phyloP scores from a whole-genome alignment of 2,329 filamentous ascomycete species.

The Aspergillus brasiliensis region DNA sequence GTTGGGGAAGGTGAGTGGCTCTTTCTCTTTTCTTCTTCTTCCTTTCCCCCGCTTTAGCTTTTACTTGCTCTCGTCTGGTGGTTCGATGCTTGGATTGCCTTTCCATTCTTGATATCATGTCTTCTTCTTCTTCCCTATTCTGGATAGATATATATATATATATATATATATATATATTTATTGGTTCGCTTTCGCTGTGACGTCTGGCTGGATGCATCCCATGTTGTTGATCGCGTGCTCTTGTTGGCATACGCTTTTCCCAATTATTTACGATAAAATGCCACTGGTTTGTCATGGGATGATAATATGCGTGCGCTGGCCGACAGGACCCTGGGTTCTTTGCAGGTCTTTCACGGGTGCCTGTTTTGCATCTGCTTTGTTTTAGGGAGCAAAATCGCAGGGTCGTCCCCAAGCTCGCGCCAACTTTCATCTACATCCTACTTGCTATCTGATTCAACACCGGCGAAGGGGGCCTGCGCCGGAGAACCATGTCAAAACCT shows the following conservation, averaged over 20 bases:
- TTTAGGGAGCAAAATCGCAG: neutral
- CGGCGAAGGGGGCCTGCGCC: neutral
- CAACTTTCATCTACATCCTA: neutral
- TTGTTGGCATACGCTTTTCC: too few relatives aligned
- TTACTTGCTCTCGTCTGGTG: slow-evolving; percentile 12
- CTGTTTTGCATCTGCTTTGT: neutral
- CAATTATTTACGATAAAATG: too few relatives aligned
- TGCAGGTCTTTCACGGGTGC: neutral
- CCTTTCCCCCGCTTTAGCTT: neutral
- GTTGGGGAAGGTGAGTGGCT: slow-evolving; percentile 47
- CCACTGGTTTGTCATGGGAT: too few relatives aligned
- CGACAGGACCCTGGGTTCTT: neutral
- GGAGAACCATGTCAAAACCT: neutral
- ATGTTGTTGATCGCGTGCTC: too few relatives aligned
- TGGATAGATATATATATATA: too few relatives aligned
- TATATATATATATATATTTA: too few relatives aligned
- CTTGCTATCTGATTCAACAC: neutral
- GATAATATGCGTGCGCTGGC: neutral
- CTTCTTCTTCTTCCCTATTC: too few relatives aligned
- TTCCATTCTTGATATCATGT: too few relatives aligned
- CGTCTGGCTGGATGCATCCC: neutral
- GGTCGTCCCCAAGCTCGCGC: neutral
- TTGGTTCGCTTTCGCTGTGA: too few relatives aligned
- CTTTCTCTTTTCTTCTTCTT: slow-evolving; percentile 15
- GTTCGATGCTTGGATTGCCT: neutral